These are phyloP conservation scores for Lichtheimia ornata DNA, from an alignment of 371 early-diverging fungal species.

Conservation along the genomic window DNA sequence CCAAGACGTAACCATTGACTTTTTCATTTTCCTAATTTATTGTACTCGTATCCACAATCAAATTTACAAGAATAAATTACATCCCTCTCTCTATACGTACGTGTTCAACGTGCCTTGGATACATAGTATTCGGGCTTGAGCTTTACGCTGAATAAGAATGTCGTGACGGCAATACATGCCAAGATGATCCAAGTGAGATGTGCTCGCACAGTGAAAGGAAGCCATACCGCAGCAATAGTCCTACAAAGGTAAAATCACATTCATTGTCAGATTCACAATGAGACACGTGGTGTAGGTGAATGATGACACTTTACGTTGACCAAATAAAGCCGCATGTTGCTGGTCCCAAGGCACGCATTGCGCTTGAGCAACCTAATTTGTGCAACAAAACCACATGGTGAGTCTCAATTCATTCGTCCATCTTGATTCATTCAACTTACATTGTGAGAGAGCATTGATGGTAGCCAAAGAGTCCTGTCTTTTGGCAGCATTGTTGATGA, in stretches of 20 bases:
- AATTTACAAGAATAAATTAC: conserved; percentile 1
- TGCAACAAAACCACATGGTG: too few species aligned
- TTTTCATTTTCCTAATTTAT: not conserved
- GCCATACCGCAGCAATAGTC: conserved; percentile 7
- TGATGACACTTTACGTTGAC: conserved; percentile 30
- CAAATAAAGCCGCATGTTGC: conserved; percentile 43
- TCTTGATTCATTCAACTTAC: conserved; percentile 18
- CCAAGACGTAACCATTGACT: not conserved
- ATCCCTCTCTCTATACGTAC: too few species aligned
- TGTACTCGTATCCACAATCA: not conserved
- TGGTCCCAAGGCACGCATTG: conserved; percentile 44
- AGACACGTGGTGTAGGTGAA: not conserved
- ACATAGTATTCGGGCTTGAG: conserved; percentile 18
- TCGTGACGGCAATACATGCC: conserved; percentile 19
- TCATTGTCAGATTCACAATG: not conserved
- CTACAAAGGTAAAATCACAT: conserved; percentile 6
- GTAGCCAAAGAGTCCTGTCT: conserved; percentile 32
- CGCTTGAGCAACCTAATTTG: conserved; percentile 37
- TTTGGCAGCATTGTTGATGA: conserved; percentile 40
- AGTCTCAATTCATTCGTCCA: too few species aligned
- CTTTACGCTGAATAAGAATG: conserved; percentile 23
- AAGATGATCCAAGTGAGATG: conserved; percentile 29
- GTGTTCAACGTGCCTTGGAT: not conserved
- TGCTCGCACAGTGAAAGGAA: conserved; percentile 19
- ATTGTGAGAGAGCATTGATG: conserved; percentile 43